Conservation (phyloP, 495 filamentous ascomycete species). For the Annulohypoxylon maeteangense region DNA sequence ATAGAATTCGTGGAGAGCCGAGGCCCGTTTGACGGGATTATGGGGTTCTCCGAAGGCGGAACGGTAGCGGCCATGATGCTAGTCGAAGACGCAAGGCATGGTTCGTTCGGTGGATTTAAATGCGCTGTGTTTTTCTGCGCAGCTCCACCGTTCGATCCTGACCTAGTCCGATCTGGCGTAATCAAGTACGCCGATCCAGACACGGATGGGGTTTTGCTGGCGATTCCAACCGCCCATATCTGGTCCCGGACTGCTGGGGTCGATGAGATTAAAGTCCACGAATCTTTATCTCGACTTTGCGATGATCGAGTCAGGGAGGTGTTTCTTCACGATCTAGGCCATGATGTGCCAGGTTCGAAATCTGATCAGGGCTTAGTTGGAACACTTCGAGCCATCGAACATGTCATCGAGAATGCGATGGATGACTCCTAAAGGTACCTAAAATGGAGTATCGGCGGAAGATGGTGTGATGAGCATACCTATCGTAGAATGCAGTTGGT, state of each 20-base stretch:
- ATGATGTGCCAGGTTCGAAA: constrained; percentile 36
- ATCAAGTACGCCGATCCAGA: constrained; percentile 38
- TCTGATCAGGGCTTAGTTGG: constrained; percentile 30
- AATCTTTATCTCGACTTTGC: constrained; percentile 24
- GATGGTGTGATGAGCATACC: not conserved
- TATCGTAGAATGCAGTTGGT: not conserved
- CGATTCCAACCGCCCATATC: constrained; percentile 46
- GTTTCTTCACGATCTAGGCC: constrained; percentile 32
- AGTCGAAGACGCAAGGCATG: constrained; percentile 40
- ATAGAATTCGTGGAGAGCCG: constrained; percentile 46
- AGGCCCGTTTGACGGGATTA: constrained; percentile 71
- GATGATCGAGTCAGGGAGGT: constrained; percentile 36
- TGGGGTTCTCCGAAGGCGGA: constrained; percentile 75
- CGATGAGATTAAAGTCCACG: constrained; percentile 27
- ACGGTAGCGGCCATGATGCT: constrained; percentile 62
- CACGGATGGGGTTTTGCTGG: constrained; percentile 35
- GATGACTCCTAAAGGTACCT: constrained; percentile 3
- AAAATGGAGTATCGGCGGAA: not conserved
- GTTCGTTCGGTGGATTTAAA: constrained; percentile 37
- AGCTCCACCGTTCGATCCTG: constrained; percentile 42
- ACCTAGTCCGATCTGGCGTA: constrained; percentile 33
- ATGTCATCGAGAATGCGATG: constrained; percentile 30
- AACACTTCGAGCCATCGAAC: constrained; percentile 34
- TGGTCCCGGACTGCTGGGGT: constrained; percentile 31
- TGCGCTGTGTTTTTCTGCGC: constrained; percentile 47